These are phyloP conservation scores for Vitis hybrid DNA, from an alignment of 177 flowering plant species.

Conservation along the genomic window DNA sequence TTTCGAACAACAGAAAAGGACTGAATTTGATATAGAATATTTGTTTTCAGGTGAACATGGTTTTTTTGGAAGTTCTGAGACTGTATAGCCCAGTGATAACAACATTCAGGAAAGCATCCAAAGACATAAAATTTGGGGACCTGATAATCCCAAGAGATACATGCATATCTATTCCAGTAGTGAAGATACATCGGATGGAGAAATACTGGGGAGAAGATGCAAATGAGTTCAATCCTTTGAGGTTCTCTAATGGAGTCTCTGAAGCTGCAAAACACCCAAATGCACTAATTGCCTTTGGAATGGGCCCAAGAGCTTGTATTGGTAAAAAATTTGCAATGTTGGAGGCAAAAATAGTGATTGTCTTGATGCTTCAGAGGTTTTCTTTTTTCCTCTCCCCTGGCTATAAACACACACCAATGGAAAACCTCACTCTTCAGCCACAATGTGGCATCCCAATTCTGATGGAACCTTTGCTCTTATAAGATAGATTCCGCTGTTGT, in stretches of 20 bases:
- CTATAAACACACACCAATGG: slow-evolving; percentile 35
- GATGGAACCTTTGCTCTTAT: slow-evolving; percentile 6
- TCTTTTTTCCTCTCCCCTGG: slow-evolving; percentile 27
- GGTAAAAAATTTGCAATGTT: slow-evolving; percentile 41
- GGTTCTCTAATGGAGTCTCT: slow-evolving; percentile 32
- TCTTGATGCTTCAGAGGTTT: slow-evolving; percentile 36
- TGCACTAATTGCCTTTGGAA: slow-evolving; percentile 27
- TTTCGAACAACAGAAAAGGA: background rate
- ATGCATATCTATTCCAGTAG: slow-evolving; percentile 17
- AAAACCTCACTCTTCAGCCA: slow-evolving; percentile 28
- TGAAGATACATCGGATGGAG: slow-evolving; percentile 23
- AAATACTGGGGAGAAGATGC: slow-evolving; percentile 41
- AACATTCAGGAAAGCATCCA: slow-evolving; percentile 15
- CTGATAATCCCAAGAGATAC: slow-evolving; percentile 24
- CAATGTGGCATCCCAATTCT: slow-evolving; percentile 32
- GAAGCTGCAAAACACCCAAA: slow-evolving; percentile 34
- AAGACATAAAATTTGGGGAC: slow-evolving; percentile 25
- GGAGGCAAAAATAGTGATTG: slow-evolving; percentile 29
- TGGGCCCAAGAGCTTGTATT: slow-evolving; percentile 34
- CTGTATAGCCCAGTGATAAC: slow-evolving; percentile 33
- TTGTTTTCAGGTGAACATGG: slow-evolving; percentile 32
- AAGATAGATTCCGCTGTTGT: no score
- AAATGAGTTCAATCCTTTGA: slow-evolving; percentile 34
- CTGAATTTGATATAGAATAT: background rate
- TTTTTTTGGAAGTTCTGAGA: slow-evolving; percentile 32